Conservation (phyloP, 306 rosid genomes). For the Amphicarpaea edgeworthii region DNA sequence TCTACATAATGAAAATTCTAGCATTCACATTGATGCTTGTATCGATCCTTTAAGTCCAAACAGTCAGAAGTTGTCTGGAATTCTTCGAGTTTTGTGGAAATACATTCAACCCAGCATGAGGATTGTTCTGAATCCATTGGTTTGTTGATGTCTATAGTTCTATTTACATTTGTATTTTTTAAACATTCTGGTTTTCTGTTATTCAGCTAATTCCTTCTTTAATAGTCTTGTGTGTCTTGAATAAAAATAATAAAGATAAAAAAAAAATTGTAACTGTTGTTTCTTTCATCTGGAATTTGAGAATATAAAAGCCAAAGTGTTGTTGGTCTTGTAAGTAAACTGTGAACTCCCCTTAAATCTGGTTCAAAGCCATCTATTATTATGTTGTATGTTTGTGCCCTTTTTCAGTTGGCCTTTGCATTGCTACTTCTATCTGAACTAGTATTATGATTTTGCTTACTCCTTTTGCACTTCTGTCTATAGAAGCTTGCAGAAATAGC, state of each 20-base stretch:
- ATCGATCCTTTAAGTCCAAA: constrained; percentile 94
- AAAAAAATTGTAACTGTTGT: constrained; percentile 15
- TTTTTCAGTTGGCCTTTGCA: constrained; percentile 9
- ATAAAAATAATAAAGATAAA: constrained; percentile 32
- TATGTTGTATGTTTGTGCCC: neutral
- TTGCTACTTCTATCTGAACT: constrained; percentile 15
- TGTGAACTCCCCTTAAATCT: constrained; percentile 10
- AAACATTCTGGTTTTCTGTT: constrained; percentile 13
- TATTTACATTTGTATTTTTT: constrained; percentile 9
- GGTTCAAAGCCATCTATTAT: constrained; percentile 12
- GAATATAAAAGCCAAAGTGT: constrained; percentile 1
- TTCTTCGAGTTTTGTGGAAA: constrained; percentile 82
- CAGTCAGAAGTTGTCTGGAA: constrained; percentile 90
- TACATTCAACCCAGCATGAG: constrained; percentile 95
- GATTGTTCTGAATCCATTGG: constrained; percentile 94
- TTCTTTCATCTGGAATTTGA: constrained; percentile 27
- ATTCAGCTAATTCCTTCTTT: constrained; percentile 26
- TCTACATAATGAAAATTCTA: constrained; percentile 70
- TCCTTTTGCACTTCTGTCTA: constrained; percentile 6
- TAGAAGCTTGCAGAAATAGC: constrained; percentile 8
- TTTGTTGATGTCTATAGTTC: constrained; percentile 54
- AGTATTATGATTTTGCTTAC: constrained; percentile 6
- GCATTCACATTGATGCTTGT: constrained; percentile 91
- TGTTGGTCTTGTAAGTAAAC: constrained; percentile 28
- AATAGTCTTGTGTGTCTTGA: constrained; percentile 15